Percentiles rank a stretch among this genome's conserved stretches.
phyloP scores from a whole-genome alignment of 73 alveolate species.

The Durusdinium trenchii region DNA sequence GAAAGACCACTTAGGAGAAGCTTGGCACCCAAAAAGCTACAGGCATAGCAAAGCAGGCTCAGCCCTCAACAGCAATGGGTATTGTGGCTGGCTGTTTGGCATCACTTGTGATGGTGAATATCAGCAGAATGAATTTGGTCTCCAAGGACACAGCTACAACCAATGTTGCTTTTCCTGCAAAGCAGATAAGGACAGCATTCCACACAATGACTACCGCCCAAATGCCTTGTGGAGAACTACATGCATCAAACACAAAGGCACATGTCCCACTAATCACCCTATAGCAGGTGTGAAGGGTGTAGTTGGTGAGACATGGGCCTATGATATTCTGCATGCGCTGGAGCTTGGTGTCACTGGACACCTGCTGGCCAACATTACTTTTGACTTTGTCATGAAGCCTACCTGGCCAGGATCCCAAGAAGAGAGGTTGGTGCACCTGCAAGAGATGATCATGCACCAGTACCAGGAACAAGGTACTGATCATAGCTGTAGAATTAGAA shows the following conservation, averaged over 20 bases:
- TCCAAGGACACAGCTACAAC: background rate
- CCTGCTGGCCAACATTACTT: background rate
- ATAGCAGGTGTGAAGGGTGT: background rate
- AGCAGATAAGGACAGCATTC: constrained; percentile 22
- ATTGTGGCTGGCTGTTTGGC: background rate
- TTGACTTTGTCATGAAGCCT: constrained; percentile 3
- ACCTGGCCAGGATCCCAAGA: constrained; percentile 22
- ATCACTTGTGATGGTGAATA: constrained; percentile 34
- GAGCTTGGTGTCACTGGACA: background rate
- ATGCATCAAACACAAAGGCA: background rate
- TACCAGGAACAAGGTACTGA: constrained; percentile 15
- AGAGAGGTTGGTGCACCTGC: background rate
- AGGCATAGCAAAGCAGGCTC: background rate
- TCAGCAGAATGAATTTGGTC: background rate
- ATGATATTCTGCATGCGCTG: background rate
- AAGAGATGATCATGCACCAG: constrained; percentile 5
- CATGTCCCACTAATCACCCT: background rate
- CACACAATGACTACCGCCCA: background rate
- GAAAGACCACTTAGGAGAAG: background rate
- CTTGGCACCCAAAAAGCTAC: background rate
- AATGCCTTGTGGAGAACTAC: constrained; percentile 25
- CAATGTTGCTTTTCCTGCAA: background rate
- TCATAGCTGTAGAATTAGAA: background rate
- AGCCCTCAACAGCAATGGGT: background rate
- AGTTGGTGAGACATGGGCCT: background rate